A percentile compares a stretch with the other conserved stretches of the same genome.
These are phyloP conservation scores for Neurospora sp. DNA, from an alignment of 495 filamentous ascomycete genomes.

Conservation along the genomic window DNA sequence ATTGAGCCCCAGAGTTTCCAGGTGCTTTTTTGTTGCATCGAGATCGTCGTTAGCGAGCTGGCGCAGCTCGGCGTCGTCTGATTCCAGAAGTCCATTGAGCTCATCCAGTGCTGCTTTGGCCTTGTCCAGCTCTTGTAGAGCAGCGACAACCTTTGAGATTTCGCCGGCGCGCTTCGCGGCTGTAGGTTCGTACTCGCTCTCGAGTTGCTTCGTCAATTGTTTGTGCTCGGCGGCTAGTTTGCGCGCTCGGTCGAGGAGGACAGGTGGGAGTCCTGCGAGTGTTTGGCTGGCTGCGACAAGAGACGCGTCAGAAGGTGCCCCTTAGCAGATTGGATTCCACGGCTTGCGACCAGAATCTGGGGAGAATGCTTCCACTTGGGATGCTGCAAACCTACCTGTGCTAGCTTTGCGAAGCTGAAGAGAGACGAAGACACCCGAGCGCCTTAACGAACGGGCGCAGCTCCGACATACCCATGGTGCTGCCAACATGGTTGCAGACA, in stretches of 20 bases:
- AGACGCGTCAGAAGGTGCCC: neutral
- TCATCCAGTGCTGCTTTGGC: constrained; percentile 45
- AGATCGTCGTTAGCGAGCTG: constrained; percentile 73
- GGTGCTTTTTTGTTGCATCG: constrained; percentile 44
- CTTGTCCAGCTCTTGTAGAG: constrained; percentile 60
- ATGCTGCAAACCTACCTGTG: constrained; percentile 24
- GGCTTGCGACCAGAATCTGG: constrained; percentile 1
- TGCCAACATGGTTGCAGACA: constrained; percentile 35
- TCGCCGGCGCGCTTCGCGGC: constrained; percentile 72
- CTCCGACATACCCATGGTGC: constrained; percentile 46
- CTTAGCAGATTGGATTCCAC: neutral
- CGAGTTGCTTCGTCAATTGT: constrained; percentile 52
- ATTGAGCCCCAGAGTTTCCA: constrained; percentile 49
- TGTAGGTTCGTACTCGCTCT: constrained; percentile 57
- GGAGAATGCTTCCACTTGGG: neutral
- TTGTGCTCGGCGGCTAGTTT: constrained; percentile 37
- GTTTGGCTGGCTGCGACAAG: neutral
- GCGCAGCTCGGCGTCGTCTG: constrained; percentile 42
- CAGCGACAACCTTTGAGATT: constrained; percentile 53
- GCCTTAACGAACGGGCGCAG: constrained; percentile 34
- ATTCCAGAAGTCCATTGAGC: constrained; percentile 39
- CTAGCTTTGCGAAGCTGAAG: constrained; percentile 33
- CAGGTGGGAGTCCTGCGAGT: constrained; percentile 17
- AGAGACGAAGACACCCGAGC: constrained; percentile 20
- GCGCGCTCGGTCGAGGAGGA: constrained; percentile 34